Evolutionary conservation across 208 protist genomes (phyloP).

Genomic region (Trypanosoma boissoni): DNA sequence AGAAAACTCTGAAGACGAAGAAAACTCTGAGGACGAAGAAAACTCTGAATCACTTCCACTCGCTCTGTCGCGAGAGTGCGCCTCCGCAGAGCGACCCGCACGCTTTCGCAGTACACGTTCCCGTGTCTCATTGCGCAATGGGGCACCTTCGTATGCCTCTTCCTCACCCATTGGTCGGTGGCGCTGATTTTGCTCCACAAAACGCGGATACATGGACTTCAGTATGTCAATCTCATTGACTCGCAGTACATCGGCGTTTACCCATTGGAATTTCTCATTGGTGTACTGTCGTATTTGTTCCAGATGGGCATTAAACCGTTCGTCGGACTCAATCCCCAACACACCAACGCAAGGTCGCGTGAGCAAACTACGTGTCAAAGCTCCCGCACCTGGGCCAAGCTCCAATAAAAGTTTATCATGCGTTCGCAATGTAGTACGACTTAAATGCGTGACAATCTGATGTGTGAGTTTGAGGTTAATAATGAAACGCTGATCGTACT

Average conservation of each 20-base stretch:
- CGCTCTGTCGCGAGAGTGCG: conserved; percentile 26
- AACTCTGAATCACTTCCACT: not conserved
- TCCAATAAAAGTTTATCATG: conserved; percentile 82
- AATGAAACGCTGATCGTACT: conserved; percentile 87
- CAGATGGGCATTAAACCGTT: conserved; percentile 77
- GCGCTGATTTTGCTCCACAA: conserved; percentile 51
- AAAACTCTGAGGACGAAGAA: not conserved
- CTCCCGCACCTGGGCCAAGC: conserved; percentile 76
- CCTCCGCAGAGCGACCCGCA: conserved; percentile 19
- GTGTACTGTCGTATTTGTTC: conserved; percentile 81
- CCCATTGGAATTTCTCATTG: conserved; percentile 83
- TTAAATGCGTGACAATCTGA: conserved; percentile 63
- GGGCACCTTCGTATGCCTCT: conserved; percentile 37
- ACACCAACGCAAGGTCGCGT: conserved; percentile 80
- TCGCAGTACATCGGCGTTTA: conserved; percentile 78
- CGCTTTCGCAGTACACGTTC: conserved; percentile 57
- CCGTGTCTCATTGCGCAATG: conserved; percentile 49
- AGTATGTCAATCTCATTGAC: conserved; percentile 75
- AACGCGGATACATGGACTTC: conserved; percentile 42
- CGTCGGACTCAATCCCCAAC: conserved; percentile 76
- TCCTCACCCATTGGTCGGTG: conserved; percentile 13
- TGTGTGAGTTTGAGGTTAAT: conserved; percentile 89
- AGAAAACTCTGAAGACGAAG: not conserved
- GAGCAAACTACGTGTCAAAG: conserved; percentile 82
- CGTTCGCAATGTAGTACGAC: conserved; percentile 60